Conservation (phyloP, 2,329 filamentous ascomycete genomes). For the Chrysoporthe puriensis region DNA sequence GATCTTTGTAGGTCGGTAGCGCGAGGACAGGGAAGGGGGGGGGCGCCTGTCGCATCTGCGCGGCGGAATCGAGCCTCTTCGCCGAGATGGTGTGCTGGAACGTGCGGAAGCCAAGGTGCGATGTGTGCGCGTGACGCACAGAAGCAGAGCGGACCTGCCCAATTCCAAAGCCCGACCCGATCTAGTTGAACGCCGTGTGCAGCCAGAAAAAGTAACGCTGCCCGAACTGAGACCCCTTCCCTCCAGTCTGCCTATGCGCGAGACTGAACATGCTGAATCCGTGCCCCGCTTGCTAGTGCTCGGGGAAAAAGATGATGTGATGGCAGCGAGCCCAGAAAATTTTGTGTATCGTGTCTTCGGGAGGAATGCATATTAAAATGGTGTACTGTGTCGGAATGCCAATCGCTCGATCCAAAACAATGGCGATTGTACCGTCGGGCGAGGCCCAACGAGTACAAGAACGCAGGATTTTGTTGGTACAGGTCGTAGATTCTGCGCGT, state of each 20-base stretch:
- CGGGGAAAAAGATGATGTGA: constrained; percentile 11
- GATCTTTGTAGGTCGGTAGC: constrained; percentile 6
- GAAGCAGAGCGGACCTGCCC: constrained; percentile 30
- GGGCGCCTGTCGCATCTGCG: constrained; percentile 9
- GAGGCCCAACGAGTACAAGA: constrained; percentile 16
- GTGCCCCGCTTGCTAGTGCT: constrained; percentile 20
- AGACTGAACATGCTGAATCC: constrained; percentile 12
- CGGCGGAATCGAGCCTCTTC: constrained; percentile 8
- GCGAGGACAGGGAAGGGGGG: not conserved
- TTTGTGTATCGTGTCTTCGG: constrained; percentile 33
- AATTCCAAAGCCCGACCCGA: constrained; percentile 29
- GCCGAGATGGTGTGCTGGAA: constrained; percentile 21
- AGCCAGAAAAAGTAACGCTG: constrained; percentile 37
- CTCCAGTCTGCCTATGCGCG: constrained; percentile 5
- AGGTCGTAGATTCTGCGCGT: constrained; percentile 20
- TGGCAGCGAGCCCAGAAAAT: constrained; percentile 37
- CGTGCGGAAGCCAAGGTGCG: constrained; percentile 9
- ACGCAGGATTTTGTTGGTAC: constrained; percentile 23
- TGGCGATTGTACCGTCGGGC: constrained; percentile 13
- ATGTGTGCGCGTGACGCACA: constrained; percentile 28
- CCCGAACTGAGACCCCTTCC: constrained; percentile 28
- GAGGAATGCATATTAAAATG: constrained; percentile 40
- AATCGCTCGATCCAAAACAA: constrained; percentile 29
- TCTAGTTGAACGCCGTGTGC: constrained; percentile 42
- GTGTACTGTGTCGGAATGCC: constrained; percentile 35